Evolutionary conservation across 306 rosid genomes (phyloP).

Genomic region (Lathyrus sativus): DNA sequence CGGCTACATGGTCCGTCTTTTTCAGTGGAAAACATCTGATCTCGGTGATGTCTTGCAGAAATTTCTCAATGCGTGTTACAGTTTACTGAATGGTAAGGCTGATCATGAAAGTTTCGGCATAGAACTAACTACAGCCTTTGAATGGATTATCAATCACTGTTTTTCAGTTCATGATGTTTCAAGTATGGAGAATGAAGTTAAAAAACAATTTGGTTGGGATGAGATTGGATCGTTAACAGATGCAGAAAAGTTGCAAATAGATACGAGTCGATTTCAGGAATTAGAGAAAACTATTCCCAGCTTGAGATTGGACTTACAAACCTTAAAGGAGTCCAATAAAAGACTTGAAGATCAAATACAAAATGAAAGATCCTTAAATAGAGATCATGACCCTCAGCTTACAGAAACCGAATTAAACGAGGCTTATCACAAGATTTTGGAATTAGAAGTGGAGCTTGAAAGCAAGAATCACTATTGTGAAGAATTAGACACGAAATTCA

Average conservation of each 20-base stretch:
- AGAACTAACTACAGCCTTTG: slow-evolving; percentile 64
- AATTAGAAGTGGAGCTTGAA: slow-evolving; percentile 71
- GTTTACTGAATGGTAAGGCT: slow-evolving; percentile 59
- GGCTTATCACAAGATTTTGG: slow-evolving; percentile 52
- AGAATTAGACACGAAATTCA: slow-evolving; percentile 71
- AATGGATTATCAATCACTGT: slow-evolving; percentile 90
- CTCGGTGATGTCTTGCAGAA: slow-evolving; percentile 57
- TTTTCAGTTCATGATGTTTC: slow-evolving; percentile 88
- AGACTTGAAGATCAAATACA: slow-evolving; percentile 50
- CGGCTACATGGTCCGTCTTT: slow-evolving; percentile 72
- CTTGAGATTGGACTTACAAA: slow-evolving; percentile 58
- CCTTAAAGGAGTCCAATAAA: slow-evolving; percentile 50
- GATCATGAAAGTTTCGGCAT: slow-evolving; percentile 50
- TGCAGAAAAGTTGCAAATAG: slow-evolving; percentile 43
- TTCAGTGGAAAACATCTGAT: slow-evolving; percentile 90
- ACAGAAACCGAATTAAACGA: slow-evolving; percentile 59
- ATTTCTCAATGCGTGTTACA: slow-evolving; percentile 64
- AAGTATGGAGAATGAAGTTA: slow-evolving; percentile 71
- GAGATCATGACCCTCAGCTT: slow-evolving; percentile 52
- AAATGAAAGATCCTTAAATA: slow-evolving; percentile 43
- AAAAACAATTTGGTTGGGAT: slow-evolving; percentile 77
- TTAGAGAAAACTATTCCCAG: slow-evolving; percentile 52
- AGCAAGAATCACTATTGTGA: slow-evolving; percentile 59
- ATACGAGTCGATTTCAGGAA: slow-evolving; percentile 58
- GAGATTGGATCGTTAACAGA: slow-evolving; percentile 51